A percentile compares a stretch with the other conserved stretches of the same genome.
These are phyloP conservation scores for Aspergillus indologenus DNA, from an alignment of 495 filamentous ascomycete genomes.

Conservation along the genomic window DNA sequence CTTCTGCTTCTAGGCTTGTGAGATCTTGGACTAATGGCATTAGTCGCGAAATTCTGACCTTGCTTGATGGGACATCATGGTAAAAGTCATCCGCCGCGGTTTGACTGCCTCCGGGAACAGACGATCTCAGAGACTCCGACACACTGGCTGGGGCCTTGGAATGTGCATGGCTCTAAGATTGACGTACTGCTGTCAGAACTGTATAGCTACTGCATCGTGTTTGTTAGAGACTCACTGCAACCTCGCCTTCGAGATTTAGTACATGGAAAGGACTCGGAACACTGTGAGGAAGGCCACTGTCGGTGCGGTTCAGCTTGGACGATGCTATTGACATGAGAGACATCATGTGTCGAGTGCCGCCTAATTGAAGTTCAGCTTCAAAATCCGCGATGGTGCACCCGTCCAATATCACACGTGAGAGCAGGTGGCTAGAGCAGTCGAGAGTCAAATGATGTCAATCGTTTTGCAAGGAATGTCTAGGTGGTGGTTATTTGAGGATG, in stretches of 20 bases:
- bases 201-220: not conserved
- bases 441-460: conserved; percentile 9
- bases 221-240: conserved; percentile 26
- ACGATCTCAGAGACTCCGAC: conserved; percentile 35
- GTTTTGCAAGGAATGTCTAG: not conserved
- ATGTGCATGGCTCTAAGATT: conserved; percentile 29
- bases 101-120: conserved; percentile 40
- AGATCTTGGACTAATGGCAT: conserved; percentile 22
- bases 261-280: conserved; percentile 18
- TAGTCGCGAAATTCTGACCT: conserved; percentile 29
- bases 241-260: conserved; percentile 24
- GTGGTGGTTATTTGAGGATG: not conserved
- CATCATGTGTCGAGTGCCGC: conserved; percentile 22
- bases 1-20: conserved; percentile 53
- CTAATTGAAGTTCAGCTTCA: not conserved
- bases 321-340: conserved; percentile 27
- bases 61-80: conserved; percentile 27
- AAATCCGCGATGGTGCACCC: not conserved
- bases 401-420: not conserved
- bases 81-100: conserved; percentile 14
- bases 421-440: not conserved
- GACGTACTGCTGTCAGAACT: not conserved
- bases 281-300: conserved; percentile 16
- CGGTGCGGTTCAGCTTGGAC: conserved; percentile 25
- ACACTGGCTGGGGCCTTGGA: conserved; percentile 26